Base-by-base conservation (phyloP, 2,329 filamentous ascomycete species). In the Botryotinia globosa region DNA sequence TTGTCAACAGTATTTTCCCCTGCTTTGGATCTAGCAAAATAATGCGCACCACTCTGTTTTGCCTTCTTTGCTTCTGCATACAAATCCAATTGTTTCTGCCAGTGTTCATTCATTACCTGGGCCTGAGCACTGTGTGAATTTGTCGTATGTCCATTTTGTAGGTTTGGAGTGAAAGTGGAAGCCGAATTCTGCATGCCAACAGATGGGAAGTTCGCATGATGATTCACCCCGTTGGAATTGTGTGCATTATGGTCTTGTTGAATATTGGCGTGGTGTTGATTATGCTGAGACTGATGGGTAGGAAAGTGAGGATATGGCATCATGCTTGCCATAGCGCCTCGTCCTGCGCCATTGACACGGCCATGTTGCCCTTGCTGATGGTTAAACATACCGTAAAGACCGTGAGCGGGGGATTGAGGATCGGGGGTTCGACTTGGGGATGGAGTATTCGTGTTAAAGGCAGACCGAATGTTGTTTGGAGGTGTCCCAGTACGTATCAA, bases 1-100 rank as follows among this genome's bases (percentile, higher is more conserved):
- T 86, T 83, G 44, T 86, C 83, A 39, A 85, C 65, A 88, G 90
- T 80, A 90, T 87, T 79, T 79, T 92, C 89, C 73, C 86, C 87
- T 2, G 91, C 90, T 80, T 92, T 91, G 37, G 89, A 87, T 75
- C 91, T 84, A 22, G 91, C 92, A 81, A 95, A 94, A 81, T 90
- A 90, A 78, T 91, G 88, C 76, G 70, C 63, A 22, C 89, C 87
- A 64, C 86, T 93, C 84, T 81, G 88, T 87, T 87, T 91, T 83
- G 85, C 90, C 84, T 85, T 90, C 85, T 88, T 93, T 79, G 93
- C 89, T 75, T 94, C 92, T 76, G 94, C 92, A 75, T 91, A 91
- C 79, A 94, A 84, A 75, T 92, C 90, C 76, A 97, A 83, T 83
- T 99, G 96, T 80, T 96, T 91, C 76, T 91, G 90, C 94, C 94